Evolutionary conservation across 225 moss, liverwort and hornwort species (phyloP), one percentile per base, ranked within the genome.

Genomic region (Bryum argenteum): DNA sequence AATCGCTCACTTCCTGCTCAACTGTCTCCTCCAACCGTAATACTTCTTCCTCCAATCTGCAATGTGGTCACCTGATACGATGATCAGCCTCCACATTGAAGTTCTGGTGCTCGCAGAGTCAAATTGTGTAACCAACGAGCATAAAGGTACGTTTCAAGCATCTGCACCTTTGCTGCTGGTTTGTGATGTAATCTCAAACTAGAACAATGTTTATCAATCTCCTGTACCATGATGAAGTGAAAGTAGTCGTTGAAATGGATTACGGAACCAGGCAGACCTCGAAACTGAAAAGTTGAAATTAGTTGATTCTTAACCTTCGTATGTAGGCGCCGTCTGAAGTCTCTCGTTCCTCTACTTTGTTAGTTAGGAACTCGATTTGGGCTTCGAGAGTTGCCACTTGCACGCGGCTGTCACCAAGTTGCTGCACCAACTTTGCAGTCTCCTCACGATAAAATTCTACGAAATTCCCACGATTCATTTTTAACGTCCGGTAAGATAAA

Each of bases 321-420:
- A 89, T 90, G 55, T 79, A 81, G 53, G 74, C n/a, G 74, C 69
- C n/a, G 52, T 88, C 76, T 9, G 76, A 61, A 67, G 80, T 75
- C 44, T 84, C 89, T 72, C 88, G 81, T 47, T 79, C 81, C 24
- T 80, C 71, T 58, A 78, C 80, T 70, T 92, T 86, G 61, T 81
- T 89, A 23, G 73, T 77, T 38, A 94, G 69, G 45, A 91, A 51
- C 28, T 82, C 71, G 24, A 92, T 71, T 74, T 91, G 89, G 58
- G 90, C 89, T 83, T 92, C 86, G 24, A 97, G 90, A 59, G 85
- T 85, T 41, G 92, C 90, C 65, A 94, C 92, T 55, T 87, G 84
- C 53, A 97, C 87, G 23, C 97, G 89, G 60, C 90, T 97, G 67
- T 91, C 88, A 21, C 91, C 92, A 75, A 97, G 70, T 71, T 97